phyloP scores from a whole-genome alignment of 108 stramenopile species.

The Aurantiochytrium sp. region DNA sequence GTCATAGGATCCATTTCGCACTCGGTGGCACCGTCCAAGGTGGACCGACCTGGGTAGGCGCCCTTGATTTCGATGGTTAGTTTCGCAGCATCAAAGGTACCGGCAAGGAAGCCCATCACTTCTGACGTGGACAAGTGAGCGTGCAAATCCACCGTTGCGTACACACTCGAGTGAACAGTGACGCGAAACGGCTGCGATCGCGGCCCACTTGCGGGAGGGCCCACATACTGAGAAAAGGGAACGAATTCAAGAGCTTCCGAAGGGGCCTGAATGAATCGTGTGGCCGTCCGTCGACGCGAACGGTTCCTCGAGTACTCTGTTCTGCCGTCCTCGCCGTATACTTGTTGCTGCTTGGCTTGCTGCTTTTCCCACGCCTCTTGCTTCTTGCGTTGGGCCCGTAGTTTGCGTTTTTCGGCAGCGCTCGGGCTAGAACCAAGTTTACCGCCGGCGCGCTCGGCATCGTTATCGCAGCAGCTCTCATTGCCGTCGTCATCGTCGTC shows the following conservation, averaged over 20 bases:
- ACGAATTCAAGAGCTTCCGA: background rate
- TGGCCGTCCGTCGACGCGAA: background rate
- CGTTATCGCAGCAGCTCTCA: background rate
- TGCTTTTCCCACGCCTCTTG: background rate
- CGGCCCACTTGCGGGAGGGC: background rate
- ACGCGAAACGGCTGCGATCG: background rate
- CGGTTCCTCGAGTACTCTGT: slow-evolving; percentile 13
- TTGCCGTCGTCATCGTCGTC: background rate
- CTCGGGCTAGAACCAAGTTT: background rate
- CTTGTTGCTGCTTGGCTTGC: background rate
- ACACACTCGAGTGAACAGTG: slow-evolving; percentile 2
- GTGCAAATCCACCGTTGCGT: slow-evolving; percentile 43
- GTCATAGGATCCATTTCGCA: slow-evolving; percentile 62
- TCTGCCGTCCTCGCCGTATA: background rate
- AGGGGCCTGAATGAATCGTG: background rate
- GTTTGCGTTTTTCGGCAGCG: background rate
- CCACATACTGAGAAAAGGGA: background rate
- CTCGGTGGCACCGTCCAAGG: slow-evolving; percentile 49
- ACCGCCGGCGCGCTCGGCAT: background rate
- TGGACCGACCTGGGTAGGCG: background rate
- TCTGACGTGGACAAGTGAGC: slow-evolving; percentile 53
- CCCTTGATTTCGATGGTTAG: slow-evolving; percentile 22
- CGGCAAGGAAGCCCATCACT: slow-evolving; percentile 60
- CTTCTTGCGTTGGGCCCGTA: background rate
- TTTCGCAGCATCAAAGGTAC: slow-evolving; percentile 49